Conservation (phyloP, 805 yeast genomes). For the Candida morakotiae region DNA sequence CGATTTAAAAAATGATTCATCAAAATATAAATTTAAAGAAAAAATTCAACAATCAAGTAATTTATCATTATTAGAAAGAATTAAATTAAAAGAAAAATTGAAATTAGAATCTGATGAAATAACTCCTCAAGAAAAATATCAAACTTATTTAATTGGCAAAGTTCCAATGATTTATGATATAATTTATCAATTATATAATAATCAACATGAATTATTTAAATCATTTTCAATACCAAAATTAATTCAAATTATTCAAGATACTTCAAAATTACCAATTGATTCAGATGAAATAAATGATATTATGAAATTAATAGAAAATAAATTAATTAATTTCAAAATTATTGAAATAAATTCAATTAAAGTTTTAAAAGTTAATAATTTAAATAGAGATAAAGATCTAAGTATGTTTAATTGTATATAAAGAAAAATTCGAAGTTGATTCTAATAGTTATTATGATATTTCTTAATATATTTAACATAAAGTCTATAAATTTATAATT, state of each 20-base stretch:
- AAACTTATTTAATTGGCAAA: conserved; percentile 23
- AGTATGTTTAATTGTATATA: conserved; percentile 3
- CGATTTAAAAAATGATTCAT: conserved; percentile 28
- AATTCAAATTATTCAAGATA: conserved; percentile 27
- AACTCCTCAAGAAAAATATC: conserved; percentile 19
- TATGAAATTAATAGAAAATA: conserved; percentile 17
- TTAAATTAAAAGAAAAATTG: conserved; percentile 30
- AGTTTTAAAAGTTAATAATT: conserved; percentile 21
- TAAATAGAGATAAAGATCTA: conserved; percentile 27
- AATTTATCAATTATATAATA: conserved; percentile 22
- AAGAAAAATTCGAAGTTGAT: too few relatives aligned
- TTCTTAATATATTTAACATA: too few relatives aligned
- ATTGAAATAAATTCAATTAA: conserved; percentile 19
- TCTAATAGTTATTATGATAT: too few relatives aligned
- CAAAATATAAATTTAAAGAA: conserved; percentile 34
- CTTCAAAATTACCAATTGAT: conserved; percentile 26
- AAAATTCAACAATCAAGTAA: conserved; percentile 23
- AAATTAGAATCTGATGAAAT: conserved; percentile 14
- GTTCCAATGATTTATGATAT: conserved; percentile 29
- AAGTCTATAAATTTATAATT: conserved; percentile 7
- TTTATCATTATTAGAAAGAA: conserved; percentile 32
- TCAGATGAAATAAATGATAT: conserved; percentile 27
- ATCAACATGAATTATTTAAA: conserved; percentile 7
- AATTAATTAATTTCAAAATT: conserved; percentile 15
- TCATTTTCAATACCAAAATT: conserved; percentile 23